Base-by-base conservation (phyloP, 805 yeast species). In the Ogataea dorogensis region DNA sequence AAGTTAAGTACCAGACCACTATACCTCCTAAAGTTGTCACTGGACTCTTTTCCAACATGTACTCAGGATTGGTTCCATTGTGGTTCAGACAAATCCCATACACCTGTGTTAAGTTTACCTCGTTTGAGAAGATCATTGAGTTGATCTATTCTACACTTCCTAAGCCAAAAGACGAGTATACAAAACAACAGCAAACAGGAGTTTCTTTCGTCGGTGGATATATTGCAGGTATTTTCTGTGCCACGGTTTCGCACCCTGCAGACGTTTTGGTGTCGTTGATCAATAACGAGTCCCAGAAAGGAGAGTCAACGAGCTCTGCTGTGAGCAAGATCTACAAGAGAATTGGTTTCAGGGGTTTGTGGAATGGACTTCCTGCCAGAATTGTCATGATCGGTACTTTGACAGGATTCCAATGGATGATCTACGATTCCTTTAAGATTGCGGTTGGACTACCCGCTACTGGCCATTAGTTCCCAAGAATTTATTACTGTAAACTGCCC, bases 31-130 rank as follows among this genome's bases (percentile, higher is more conserved):
- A 65, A 35, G 79, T 77, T 64, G 75, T 84, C 46, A 69, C 74
- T 23, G 79, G 82, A 4, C 44, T 82, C 36, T 77, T 68, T 15
- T 86, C 87, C 2, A 42, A 52, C 33, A 70, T 91, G 33, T 91
- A 89, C 69, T 83, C 85, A 56, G 98, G 98, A 36, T 65, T 91
- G 36, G 81, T 79, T 7, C 98, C 98, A 10, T 71, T 91, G 47
- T 93, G 98, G 98, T 77, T 80, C 41, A 82, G 98, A 69, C 98
- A 91, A 66, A 84, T 91, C 53, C 98, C 98, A n/a, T 91, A 91
- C 70, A 91, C 98, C 17, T 89, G 91, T 96, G 94, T 85, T 44
- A 91, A 93, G 67, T 93, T 91, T 63, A 91, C 97, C 7, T 75
- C 95, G 17, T 91, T 93, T 67, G 98, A 91, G 68, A 84, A 79